These are phyloP conservation scores for Malassezia slooffiae DNA, from an alignment of 1,284 basidiomycete genomes.

Conservation along the genomic window DNA sequence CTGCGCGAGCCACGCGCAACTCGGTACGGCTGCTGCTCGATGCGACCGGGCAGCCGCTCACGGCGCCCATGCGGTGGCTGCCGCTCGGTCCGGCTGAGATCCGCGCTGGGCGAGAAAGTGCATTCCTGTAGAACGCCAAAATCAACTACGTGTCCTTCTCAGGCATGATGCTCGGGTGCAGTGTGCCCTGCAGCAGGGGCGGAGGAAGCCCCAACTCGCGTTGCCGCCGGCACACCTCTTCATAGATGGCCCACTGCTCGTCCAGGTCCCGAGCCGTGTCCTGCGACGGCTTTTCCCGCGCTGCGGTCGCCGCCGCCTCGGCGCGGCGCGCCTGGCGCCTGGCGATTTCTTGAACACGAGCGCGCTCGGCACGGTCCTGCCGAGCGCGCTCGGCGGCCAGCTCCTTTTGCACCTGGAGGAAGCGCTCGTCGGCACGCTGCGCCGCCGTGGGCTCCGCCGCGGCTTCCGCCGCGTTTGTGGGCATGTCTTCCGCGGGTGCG, in stretches of 20 bases:
- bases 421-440: conserved; percentile 1
- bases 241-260: conserved; percentile 1
- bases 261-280: not conserved
- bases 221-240: not conserved
- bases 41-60: not conserved
- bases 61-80: conserved; percentile 9
- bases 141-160: too few species aligned
- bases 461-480: too few species aligned
- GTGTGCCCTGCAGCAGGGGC: not conserved
- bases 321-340: too few species aligned
- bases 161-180: not conserved
- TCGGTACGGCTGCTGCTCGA: conserved; percentile 8
- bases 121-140: not conserved
- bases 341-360: too few species aligned
- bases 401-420: conserved; percentile 4
- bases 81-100: conserved; percentile 16
- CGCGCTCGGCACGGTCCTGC: conserved; percentile 7
- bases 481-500: too few species aligned
- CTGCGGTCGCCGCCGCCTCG: too few species aligned
- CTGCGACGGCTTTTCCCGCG: too few species aligned
- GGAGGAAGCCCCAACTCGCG: conserved; percentile 4
- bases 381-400: conserved; percentile 6
- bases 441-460: too few species aligned
- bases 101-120: not conserved
- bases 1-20: conserved; percentile 13